Evolutionary conservation across 257 asterid species (phyloP).

Genomic region (Ligustrum vulgare): DNA sequence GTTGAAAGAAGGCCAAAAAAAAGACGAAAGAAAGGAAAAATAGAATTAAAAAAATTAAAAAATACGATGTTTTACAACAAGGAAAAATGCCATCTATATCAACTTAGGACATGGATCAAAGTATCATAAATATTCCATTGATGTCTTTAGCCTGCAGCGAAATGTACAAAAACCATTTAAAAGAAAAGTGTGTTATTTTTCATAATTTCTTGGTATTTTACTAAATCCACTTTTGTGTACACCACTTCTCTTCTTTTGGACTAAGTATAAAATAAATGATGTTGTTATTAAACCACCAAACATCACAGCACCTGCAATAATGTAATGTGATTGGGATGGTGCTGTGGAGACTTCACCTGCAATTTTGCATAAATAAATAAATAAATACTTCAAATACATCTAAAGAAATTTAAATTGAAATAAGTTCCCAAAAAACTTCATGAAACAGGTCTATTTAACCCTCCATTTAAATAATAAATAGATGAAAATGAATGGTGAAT

Average conservation of each 20-base stretch:
- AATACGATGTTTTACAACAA: not conserved
- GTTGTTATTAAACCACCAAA: not conserved
- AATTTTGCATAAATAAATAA: not conserved
- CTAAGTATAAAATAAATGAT: not conserved
- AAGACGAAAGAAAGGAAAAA: too few species aligned
- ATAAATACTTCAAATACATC: not conserved
- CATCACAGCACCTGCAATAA: not conserved
- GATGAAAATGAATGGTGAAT: too few species aligned
- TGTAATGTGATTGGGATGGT: not conserved
- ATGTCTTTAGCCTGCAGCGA: not conserved
- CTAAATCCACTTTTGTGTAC: not conserved
- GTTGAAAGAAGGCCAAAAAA: not conserved
- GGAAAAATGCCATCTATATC: not conserved
- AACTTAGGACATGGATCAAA: not conserved
- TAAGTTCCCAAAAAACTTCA: not conserved
- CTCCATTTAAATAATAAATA: too few species aligned
- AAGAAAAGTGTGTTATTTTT: not conserved
- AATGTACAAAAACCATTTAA: not conserved
- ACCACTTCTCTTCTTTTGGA: not conserved
- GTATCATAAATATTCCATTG: not conserved
- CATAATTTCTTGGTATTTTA: not conserved
- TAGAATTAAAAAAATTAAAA: too few species aligned
- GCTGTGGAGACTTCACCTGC: constrained; percentile 1
- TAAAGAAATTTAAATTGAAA: not conserved
- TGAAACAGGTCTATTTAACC: not conserved